Percentiles rank a stretch among this genome's conserved stretches.
These are phyloP conservation scores for Moniliophthora roreri DNA, from an alignment of 1,284 basidiomycete genomes.

Conservation along the genomic window DNA sequence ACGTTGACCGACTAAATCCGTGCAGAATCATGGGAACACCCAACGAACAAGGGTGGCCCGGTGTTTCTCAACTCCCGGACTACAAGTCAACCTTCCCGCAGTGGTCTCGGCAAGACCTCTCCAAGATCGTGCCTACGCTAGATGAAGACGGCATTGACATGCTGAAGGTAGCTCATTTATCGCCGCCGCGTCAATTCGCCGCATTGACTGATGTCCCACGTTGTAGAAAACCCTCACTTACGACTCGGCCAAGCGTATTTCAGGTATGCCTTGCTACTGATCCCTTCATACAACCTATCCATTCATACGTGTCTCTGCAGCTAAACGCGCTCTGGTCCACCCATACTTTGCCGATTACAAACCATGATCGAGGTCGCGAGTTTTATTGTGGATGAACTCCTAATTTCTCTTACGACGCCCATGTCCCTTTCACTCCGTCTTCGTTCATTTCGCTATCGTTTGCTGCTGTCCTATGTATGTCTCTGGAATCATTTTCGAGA, in stretches of 20 bases:
- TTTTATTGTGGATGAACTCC: background rate
- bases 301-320: slow-evolving; percentile 35
- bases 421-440: background rate
- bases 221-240: slow-evolving; percentile 81
- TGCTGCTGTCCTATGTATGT: slow-evolving; percentile 13
- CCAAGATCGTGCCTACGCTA: slow-evolving; percentile 63
- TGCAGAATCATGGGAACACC: slow-evolving; percentile 91
- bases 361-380: slow-evolving; percentile 17
- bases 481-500: background rate
- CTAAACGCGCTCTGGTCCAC: slow-evolving; percentile 84
- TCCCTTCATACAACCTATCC: background rate
- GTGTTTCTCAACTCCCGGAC: slow-evolving; percentile 87
- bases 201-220: background rate
- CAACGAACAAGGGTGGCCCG: slow-evolving; percentile 90
- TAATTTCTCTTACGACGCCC: no score
- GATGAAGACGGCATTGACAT: slow-evolving; percentile 79
- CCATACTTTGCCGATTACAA: slow-evolving; percentile 74
- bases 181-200: background rate
- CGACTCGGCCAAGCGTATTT: slow-evolving; percentile 93
- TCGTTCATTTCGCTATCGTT: slow-evolving; percentile 9
- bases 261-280: slow-evolving; percentile 55
- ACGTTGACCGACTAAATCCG: background rate
- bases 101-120: slow-evolving; percentile 78
- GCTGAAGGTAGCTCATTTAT: slow-evolving; percentile 51
- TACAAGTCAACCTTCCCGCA: slow-evolving; percentile 98